These are phyloP conservation scores for Vitis hybrid DNA, from an alignment of 177 flowering plant species.

Conservation along the genomic window DNA sequence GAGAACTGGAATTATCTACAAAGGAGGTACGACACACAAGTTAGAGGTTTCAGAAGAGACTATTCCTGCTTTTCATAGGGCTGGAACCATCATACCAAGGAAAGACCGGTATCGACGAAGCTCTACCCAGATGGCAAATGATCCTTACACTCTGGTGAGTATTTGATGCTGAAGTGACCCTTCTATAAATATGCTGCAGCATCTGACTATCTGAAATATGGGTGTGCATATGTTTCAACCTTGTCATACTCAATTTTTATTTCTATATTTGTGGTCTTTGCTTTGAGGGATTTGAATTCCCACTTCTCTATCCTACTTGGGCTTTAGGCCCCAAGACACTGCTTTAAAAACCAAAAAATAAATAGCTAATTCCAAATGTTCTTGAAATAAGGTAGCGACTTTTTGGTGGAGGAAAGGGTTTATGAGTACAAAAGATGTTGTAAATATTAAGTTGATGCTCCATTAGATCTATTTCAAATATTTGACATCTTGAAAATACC, in stretches of 20 bases:
- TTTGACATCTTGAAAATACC: too few relatives aligned
- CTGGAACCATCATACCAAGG: slow-evolving; percentile 90
- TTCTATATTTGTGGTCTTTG: too few relatives aligned
- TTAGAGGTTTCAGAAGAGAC: slow-evolving; percentile 70
- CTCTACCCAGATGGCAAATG: slow-evolving; percentile 89
- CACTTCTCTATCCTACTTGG: neutral
- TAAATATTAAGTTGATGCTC: too few relatives aligned
- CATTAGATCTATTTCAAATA: too few relatives aligned
- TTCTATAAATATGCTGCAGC: neutral
- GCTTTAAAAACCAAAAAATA: too few relatives aligned
- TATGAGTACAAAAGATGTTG: too few relatives aligned
- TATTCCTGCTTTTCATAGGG: slow-evolving; percentile 85
- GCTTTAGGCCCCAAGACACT: neutral
- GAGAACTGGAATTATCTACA: slow-evolving; percentile 66
- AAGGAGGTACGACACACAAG: slow-evolving; percentile 72
- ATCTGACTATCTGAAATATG: neutral
- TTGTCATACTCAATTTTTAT: too few relatives aligned
- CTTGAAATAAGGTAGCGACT: too few relatives aligned
- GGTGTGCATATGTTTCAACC: too few relatives aligned
- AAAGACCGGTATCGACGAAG: slow-evolving; percentile 91
- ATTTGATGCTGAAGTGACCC: slow-evolving; percentile 3
- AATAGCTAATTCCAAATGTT: too few relatives aligned
- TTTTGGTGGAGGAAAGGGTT: too few relatives aligned
- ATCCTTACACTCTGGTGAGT: slow-evolving; percentile 96
- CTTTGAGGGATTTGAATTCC: too few relatives aligned